These are phyloP conservation scores for Phytophthora colocasiae DNA, from an alignment of 352 stramenopile genomes.

Conservation along the genomic window DNA sequence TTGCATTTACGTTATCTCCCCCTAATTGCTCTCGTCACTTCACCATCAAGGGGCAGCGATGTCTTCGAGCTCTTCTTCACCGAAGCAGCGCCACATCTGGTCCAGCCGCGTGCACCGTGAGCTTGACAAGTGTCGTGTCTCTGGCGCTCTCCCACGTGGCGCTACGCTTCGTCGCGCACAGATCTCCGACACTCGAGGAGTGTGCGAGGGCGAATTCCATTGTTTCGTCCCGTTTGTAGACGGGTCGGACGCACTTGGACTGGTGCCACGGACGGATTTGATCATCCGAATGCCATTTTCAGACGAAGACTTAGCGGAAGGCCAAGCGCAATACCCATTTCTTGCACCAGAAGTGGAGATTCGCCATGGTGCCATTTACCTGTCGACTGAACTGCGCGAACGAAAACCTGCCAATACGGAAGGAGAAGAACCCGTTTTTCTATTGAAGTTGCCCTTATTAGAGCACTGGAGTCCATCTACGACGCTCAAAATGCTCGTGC, in stretches of 20 bases:
- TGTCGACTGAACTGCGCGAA: slow-evolving; percentile 59
- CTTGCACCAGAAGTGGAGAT: slow-evolving; percentile 57
- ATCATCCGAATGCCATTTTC: slow-evolving; percentile 70
- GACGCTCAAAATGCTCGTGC: slow-evolving; percentile 73
- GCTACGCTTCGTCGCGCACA: slow-evolving; percentile 52
- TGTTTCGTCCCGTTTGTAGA: slow-evolving; percentile 82
- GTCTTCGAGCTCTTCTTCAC: slow-evolving; percentile 16
- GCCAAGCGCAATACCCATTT: slow-evolving; percentile 70
- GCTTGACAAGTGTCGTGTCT: slow-evolving; percentile 68
- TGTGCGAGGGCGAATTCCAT: slow-evolving; percentile 65
- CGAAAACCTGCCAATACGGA: slow-evolving; percentile 14
- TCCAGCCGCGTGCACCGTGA: slow-evolving; percentile 73
- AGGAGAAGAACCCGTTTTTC: slow-evolving; percentile 35
- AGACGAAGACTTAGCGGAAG: slow-evolving; percentile 23
- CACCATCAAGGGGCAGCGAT: slow-evolving; percentile 20
- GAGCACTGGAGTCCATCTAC: slow-evolving; percentile 79
- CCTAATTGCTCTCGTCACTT: slow-evolving; percentile 19
- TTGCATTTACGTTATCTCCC: slow-evolving; percentile 10
- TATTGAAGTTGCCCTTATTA: slow-evolving; percentile 63
- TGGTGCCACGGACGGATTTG: slow-evolving; percentile 69
- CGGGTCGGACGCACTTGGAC: slow-evolving; percentile 67
- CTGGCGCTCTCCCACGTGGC: slow-evolving; percentile 42
- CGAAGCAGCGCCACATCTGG: slow-evolving; percentile 75
- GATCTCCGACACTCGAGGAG: slow-evolving; percentile 56
- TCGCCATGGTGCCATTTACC: slow-evolving; percentile 52